These are phyloP conservation scores for Macrolepiota albuminosa DNA, from an alignment of 768 basidiomycete species.

Conservation along the genomic window DNA sequence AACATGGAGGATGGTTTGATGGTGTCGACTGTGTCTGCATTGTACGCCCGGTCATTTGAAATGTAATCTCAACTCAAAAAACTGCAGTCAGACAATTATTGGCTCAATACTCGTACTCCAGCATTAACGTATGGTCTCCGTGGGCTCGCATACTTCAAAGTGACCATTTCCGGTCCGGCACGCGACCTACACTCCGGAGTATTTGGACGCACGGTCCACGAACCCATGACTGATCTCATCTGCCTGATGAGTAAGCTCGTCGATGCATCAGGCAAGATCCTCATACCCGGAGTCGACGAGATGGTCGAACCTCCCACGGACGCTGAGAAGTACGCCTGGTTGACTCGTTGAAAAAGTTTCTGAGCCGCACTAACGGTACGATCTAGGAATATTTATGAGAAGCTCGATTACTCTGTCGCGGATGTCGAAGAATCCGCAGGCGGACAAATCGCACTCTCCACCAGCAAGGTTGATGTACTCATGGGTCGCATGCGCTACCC, in stretches of 20 bases:
- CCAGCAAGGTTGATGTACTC: constrained; percentile 72
- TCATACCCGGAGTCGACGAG: constrained; percentile 85
- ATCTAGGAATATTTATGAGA: constrained; percentile 56
- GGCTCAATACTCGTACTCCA: constrained; percentile 81
- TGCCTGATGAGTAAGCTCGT: constrained; percentile 83
- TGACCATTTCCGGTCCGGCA: constrained; percentile 77
- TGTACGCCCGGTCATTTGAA: constrained; percentile 35
- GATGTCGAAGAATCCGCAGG: constrained; percentile 80
- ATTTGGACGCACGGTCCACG: constrained; percentile 77
- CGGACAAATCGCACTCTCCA: constrained; percentile 65
- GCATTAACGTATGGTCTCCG: constrained; percentile 85
- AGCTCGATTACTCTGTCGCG: constrained; percentile 62
- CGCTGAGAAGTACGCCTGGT: constrained; percentile 54
- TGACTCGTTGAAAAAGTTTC: background rate
- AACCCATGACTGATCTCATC: constrained; percentile 94
- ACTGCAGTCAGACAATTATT: constrained; percentile 87
- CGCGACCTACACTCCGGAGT: constrained; percentile 89
- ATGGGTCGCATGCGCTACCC: constrained; percentile 95
- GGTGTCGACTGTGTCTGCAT: constrained; percentile 94
- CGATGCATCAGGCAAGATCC: constrained; percentile 69
- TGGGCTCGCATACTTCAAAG: constrained; percentile 82
- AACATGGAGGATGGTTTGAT: constrained; percentile 74
- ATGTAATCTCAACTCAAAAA: background rate
- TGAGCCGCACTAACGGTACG: background rate
- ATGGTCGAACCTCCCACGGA: constrained; percentile 72